Conservation (phyloP, 352 stramenopile species). For the Globisporangium perplexum region DNA sequence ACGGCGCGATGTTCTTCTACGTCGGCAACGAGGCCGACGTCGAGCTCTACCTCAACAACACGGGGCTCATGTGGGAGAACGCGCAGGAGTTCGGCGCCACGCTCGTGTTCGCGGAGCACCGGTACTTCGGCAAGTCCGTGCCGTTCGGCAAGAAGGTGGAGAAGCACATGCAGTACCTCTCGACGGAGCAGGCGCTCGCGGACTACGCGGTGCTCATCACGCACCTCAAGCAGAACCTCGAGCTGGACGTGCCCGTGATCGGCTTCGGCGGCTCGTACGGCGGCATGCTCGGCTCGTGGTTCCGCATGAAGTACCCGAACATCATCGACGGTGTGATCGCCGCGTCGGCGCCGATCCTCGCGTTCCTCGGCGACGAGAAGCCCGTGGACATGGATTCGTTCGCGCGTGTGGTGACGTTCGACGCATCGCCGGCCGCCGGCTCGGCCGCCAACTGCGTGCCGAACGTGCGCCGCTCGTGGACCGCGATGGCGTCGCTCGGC, state of each 20-base stretch:
- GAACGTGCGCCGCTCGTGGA: slow-evolving; percentile 75
- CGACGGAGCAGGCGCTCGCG: slow-evolving; percentile 82
- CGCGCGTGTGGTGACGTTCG: slow-evolving; percentile 42
- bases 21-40: slow-evolving; percentile 95
- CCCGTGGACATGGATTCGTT: slow-evolving; percentile 69
- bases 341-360: slow-evolving; percentile 85
- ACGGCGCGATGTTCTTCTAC: slow-evolving; percentile 91
- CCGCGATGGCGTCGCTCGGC: slow-evolving; percentile 46
- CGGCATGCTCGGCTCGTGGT: slow-evolving; percentile 91
- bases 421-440: slow-evolving; percentile 63
- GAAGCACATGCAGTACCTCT: slow-evolving; percentile 72
- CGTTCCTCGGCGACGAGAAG: slow-evolving; percentile 54
- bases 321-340: slow-evolving; percentile 89
- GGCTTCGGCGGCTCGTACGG: slow-evolving; percentile 92
- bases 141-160: slow-evolving; percentile 58
- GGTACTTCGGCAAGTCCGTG: slow-evolving; percentile 94
- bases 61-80: slow-evolving; percentile 95
- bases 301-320: slow-evolving; percentile 91
- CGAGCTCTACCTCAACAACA: slow-evolving; percentile 94
- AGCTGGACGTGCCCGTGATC: slow-evolving; percentile 70
- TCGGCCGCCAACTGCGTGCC: slow-evolving; percentile 56
- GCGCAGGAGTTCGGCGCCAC: slow-evolving; percentile 85
- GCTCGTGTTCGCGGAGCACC: slow-evolving; percentile 96
- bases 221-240: slow-evolving; percentile 41
- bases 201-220: slow-evolving; percentile 81